phyloP scores from a whole-genome alignment of 1,284 basidiomycete species.

The Apiotrichum veenhuisii region DNA sequence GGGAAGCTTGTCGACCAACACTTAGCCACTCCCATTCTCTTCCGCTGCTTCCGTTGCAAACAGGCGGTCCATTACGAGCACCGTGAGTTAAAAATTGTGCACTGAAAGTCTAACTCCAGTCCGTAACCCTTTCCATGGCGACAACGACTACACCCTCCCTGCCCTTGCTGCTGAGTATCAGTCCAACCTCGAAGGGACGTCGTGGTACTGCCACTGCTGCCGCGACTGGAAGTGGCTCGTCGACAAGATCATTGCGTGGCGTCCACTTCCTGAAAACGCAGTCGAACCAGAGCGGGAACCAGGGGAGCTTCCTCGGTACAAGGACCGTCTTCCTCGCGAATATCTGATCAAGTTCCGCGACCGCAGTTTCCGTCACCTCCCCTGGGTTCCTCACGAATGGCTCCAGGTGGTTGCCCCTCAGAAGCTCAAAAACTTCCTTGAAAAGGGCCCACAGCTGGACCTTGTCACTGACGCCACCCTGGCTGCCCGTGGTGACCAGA shows the following conservation, averaged over 20 bases:
- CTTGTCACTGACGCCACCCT: constrained; percentile 54
- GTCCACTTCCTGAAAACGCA: constrained; percentile 65
- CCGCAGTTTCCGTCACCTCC: constrained; percentile 65
- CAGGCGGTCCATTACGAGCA: constrained; percentile 75
- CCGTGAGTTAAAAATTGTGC: constrained; percentile 29
- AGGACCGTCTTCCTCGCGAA: constrained; percentile 66
- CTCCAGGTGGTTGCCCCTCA: constrained; percentile 60
- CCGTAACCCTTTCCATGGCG: constrained; percentile 18
- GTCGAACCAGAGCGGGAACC: constrained; percentile 53
- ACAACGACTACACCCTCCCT: constrained; percentile 15
- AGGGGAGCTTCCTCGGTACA: constrained; percentile 57
- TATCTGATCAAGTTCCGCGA: constrained; percentile 84
- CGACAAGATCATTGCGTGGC: constrained; percentile 90
- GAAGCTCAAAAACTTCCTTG: constrained; percentile 73
- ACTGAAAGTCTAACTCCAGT: constrained; percentile 24
- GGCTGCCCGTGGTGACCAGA: constrained; percentile 46
- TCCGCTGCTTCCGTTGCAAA: constrained; percentile 75
- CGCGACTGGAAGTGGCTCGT: constrained; percentile 64
- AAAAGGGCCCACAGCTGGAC: constrained; percentile 64
- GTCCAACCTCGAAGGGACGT: constrained; percentile 24
- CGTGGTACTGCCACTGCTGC: constrained; percentile 80
- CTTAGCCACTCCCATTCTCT: constrained; percentile 54
- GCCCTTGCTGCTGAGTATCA: constrained; percentile 58
- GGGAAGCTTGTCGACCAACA: not conserved
- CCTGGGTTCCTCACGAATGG: constrained; percentile 91